phyloP scores from a whole-genome alignment of 176 grass and related monocot species.

The Oryza nivara region DNA sequence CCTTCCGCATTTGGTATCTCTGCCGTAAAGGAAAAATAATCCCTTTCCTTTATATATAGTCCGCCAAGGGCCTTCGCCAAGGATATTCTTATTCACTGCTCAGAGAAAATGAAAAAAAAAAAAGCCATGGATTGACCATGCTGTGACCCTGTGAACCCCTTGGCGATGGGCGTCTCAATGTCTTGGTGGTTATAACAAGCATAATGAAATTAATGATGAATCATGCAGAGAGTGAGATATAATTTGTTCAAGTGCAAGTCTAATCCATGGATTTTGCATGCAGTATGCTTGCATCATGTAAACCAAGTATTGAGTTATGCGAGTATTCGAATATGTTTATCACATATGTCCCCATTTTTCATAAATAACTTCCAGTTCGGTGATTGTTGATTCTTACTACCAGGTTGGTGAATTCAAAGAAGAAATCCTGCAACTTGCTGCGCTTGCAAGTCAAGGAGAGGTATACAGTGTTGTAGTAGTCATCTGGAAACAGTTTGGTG shows the following conservation, averaged over 20 bases:
- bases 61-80: too few species aligned
- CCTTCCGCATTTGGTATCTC: background rate
- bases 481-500: background rate
- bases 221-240: background rate
- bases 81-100: too few species aligned
- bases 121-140: background rate
- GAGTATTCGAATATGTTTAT: background rate
- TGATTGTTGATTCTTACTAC: background rate
- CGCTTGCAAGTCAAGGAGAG: conserved; percentile 36
- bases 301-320: background rate
- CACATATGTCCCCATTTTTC: background rate
- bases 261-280: background rate
- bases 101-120: too few species aligned
- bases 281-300: background rate
- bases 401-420: conserved; percentile 52
- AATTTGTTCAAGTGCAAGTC: background rate
- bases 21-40: background rate
- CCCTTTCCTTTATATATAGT: too few species aligned
- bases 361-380: conserved; percentile 22
- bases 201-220: background rate
- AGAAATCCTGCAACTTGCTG: conserved; percentile 45
- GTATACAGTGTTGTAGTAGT: background rate
- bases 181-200: background rate
- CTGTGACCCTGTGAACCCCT: too few species aligned
- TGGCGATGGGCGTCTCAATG: too few species aligned